phyloP scores from a whole-genome alignment of 1,284 basidiomycete genomes.

The Filobasidium uniguttulatum region DNA sequence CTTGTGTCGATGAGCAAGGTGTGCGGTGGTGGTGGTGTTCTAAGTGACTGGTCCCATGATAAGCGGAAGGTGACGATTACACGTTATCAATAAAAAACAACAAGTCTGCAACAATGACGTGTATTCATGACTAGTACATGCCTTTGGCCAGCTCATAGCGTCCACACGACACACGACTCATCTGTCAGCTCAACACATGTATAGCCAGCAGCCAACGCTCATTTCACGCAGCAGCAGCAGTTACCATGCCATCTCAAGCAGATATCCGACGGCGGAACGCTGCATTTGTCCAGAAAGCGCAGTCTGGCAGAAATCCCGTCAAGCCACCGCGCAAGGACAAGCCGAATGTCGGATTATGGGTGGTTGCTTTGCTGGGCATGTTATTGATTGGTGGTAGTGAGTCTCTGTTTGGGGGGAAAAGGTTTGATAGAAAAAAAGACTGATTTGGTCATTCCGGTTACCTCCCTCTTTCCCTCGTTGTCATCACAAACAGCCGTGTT shows the following conservation, averaged over 20 bases:
- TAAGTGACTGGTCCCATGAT: too few species aligned
- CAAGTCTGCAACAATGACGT: too few species aligned
- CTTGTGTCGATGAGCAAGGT: neutral
- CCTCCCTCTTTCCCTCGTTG: too few species aligned
- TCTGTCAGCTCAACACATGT: too few species aligned
- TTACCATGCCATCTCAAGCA: conserved; percentile 11
- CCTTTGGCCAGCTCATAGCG: too few species aligned
- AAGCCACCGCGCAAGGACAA: conserved; percentile 8
- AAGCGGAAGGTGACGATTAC: too few species aligned
- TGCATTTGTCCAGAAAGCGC: conserved; percentile 8
- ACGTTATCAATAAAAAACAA: too few species aligned
- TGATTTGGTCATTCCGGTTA: neutral
- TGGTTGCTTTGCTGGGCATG: conserved; percentile 6
- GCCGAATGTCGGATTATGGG: conserved; percentile 8
- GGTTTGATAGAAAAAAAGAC: neutral
- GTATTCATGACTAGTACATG: too few species aligned
- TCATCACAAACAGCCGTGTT: conserved; percentile 10
- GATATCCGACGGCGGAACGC: conserved; percentile 14
- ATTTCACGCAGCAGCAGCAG: neutral
- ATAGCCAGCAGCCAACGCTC: too few species aligned
- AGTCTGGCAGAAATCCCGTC: conserved; percentile 9
- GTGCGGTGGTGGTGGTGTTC: neutral
- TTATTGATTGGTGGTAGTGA: conserved; percentile 12
- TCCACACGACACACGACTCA: too few species aligned
- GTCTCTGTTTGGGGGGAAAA: neutral